These are phyloP conservation scores for Barnettozyma wickerhamii DNA, from an alignment of 805 yeast genomes.

Conservation along the genomic window DNA sequence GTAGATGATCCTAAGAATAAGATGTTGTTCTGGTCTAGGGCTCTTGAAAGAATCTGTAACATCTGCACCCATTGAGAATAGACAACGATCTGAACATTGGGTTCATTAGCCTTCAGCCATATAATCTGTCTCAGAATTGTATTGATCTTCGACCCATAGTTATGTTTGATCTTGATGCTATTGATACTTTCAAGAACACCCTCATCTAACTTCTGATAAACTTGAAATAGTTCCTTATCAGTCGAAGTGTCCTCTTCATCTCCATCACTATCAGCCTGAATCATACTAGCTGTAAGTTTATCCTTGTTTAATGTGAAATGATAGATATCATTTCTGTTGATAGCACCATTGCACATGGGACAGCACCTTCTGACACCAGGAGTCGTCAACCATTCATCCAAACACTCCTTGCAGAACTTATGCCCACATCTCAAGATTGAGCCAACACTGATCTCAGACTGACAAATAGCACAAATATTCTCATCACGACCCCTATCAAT, in stretches of 20 bases:
- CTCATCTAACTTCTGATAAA: constrained; percentile 35
- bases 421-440: constrained; percentile 90
- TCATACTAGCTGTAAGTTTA: constrained; percentile 44
- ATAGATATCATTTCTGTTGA: constrained; percentile 53
- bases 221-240: constrained; percentile 13
- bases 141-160: constrained; percentile 86
- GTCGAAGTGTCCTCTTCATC: constrained; percentile 5
- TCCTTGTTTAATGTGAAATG: constrained; percentile 60
- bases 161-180: constrained; percentile 37
- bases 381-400: constrained; percentile 64
- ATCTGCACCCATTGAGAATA: constrained; percentile 89
- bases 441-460: constrained; percentile 65
- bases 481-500: constrained; percentile 28
- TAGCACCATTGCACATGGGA: constrained; percentile 71
- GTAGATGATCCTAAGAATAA: constrained; percentile 48
- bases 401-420: constrained; percentile 78
- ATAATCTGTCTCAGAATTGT: constrained; percentile 69
- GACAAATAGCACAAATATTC: constrained; percentile 71
- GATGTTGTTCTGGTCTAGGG: constrained; percentile 57
- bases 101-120: constrained; percentile 53
- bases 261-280: constrained; percentile 19
- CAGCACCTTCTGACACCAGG: constrained; percentile 42
- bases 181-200: constrained; percentile 41
- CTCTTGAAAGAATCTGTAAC: constrained; percentile 58
- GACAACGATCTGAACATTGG: constrained; percentile 62